These are phyloP conservation scores for Aspergillus pseudotamarii DNA, from an alignment of 2,329 filamentous ascomycete species.

Conservation along the genomic window DNA sequence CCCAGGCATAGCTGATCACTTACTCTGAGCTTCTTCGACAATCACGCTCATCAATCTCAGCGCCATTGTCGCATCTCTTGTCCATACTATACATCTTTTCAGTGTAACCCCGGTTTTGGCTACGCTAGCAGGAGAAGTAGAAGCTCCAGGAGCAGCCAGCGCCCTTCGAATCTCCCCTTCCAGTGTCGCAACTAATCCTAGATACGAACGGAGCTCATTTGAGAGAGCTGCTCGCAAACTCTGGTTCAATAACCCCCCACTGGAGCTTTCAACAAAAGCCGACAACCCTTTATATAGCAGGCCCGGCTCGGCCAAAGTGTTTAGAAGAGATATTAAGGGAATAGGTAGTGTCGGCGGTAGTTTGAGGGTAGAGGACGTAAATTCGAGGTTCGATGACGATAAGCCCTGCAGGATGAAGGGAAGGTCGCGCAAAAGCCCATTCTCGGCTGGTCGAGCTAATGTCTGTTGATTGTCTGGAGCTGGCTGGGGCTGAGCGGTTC, in stretches of 20 bases:
- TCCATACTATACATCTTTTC: conserved; percentile 96
- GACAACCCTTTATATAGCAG: conserved; percentile 83
- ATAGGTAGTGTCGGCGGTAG: conserved; percentile 79
- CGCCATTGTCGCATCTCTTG: conserved; percentile 93
- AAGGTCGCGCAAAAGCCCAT: conserved; percentile 72
- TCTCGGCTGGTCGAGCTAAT: conserved; percentile 65
- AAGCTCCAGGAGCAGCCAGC: conserved; percentile 65
- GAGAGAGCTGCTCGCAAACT: conserved; percentile 86
- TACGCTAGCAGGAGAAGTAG: conserved; percentile 67
- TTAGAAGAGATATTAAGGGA: conserved; percentile 82
- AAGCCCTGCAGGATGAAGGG: conserved; percentile 92
- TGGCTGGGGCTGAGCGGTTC: conserved; percentile 9
- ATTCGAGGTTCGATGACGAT: conserved; percentile 81
- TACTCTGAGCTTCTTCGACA: conserved; percentile 82
- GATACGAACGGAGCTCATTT: conserved; percentile 82
- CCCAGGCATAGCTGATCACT: conserved; percentile 27
- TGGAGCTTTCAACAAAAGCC: conserved; percentile 77
- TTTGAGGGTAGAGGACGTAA: conserved; percentile 69
- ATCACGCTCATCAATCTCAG: conserved; percentile 91
- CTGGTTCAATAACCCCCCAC: conserved; percentile 85
- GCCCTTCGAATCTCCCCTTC: conserved; percentile 90
- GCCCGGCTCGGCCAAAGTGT: conserved; percentile 89
- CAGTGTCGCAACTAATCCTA: conserved; percentile 86
- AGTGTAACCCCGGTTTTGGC: conserved; percentile 89
- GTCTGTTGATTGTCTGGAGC: conserved; percentile 41